Percentiles rank a stretch among this genome's conserved stretches.
Evolutionary conservation across 495 filamentous ascomycete genomes (phyloP).

Genomic region (Xanthoparmelia taractica): DNA sequence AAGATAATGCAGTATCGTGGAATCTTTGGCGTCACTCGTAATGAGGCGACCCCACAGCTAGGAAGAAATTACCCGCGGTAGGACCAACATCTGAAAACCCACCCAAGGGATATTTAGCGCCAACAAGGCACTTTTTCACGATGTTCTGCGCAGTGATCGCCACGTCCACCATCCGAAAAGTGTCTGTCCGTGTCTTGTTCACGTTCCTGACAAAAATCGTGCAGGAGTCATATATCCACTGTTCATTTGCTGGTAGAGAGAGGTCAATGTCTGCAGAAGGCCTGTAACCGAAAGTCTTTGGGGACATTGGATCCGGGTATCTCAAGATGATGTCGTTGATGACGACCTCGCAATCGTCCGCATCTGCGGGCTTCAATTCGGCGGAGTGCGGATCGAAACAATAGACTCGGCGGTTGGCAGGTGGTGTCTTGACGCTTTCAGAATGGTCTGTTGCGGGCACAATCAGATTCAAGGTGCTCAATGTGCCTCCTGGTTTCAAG

Average conservation of each 20-base stretch:
- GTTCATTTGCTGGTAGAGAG: background rate
- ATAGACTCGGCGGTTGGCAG: background rate
- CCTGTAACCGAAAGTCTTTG: background rate
- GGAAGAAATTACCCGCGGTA: background rate
- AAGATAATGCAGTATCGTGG: background rate
- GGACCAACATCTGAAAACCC: background rate
- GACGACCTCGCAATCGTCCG: constrained; percentile 1
- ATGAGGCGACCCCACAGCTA: background rate
- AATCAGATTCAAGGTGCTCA: background rate
- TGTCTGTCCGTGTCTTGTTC: background rate
- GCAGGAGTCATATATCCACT: background rate
- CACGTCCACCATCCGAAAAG: constrained; percentile 4
- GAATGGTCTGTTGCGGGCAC: background rate
- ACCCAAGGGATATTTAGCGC: background rate
- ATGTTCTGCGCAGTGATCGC: background rate
- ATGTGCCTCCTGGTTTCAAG: background rate
- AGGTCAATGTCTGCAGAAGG: constrained; percentile 3
- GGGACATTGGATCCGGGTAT: constrained; percentile 3
- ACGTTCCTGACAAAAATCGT: background rate
- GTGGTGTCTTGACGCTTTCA: background rate
- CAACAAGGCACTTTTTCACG: background rate
- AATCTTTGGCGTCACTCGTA: background rate
- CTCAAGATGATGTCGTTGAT: constrained; percentile 9
- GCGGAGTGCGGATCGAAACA: background rate
- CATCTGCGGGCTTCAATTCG: background rate